These are phyloP conservation scores for Eucalyptus tenuipes DNA, from an alignment of 345 rosid genomes.

Conservation along the genomic window DNA sequence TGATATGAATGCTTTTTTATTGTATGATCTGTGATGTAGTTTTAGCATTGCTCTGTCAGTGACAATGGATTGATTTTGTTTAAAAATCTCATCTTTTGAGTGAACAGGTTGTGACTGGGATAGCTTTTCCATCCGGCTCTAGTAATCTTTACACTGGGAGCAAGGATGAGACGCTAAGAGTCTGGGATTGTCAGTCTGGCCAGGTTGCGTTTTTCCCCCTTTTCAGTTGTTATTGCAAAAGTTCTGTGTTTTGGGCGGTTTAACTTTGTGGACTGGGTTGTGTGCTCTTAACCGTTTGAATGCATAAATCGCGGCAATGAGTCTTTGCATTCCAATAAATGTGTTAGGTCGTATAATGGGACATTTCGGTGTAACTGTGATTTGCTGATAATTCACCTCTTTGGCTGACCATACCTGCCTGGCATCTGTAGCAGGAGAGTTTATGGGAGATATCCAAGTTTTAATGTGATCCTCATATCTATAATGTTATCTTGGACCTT, in stretches of 20 bases:
- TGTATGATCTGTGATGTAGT: neutral
- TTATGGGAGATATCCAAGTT: neutral
- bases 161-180: constrained; percentile 72
- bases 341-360: neutral
- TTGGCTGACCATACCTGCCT: neutral
- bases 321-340: neutral
- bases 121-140: constrained; percentile 73
- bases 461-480: neutral
- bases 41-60: neutral
- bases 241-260: neutral
- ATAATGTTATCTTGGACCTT: neutral
- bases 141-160: constrained; percentile 90
- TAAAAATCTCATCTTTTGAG: neutral
- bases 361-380: neutral
- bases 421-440: neutral
- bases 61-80: neutral
- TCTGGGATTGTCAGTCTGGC: constrained; percentile 95
- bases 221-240: neutral
- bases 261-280: neutral
- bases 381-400: neutral
- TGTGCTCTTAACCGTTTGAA: neutral
- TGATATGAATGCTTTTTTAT: neutral
- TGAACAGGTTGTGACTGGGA: constrained; percentile 72
- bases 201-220: constrained; percentile 35
- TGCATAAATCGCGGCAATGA: neutral